Conservation (phyloP, 2,329 filamentous ascomycete genomes). For the Colletotrichum karsti region DNA sequence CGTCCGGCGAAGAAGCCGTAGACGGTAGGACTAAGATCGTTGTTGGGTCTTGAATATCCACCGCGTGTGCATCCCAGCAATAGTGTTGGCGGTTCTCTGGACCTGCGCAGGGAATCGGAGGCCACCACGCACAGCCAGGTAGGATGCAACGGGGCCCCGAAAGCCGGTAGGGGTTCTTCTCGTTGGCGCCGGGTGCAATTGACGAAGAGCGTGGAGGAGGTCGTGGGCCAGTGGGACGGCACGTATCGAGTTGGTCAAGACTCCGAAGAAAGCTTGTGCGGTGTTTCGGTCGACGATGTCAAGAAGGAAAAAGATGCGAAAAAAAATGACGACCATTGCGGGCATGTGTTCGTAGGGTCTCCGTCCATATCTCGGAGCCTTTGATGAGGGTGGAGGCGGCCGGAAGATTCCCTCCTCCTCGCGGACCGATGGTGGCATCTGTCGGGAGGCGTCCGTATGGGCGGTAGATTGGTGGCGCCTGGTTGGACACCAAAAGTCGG, state of each 20-base stretch:
- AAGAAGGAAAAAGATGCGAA: background rate
- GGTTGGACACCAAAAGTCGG: too few species aligned
- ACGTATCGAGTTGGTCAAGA: background rate
- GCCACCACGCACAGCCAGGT: constrained; percentile 1
- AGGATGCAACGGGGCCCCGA: background rate
- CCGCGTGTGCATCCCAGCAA: background rate
- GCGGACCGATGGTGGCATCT: background rate
- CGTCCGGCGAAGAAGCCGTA: too few species aligned
- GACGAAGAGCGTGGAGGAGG: constrained; percentile 3
- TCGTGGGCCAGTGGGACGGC: background rate
- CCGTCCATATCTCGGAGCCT: background rate
- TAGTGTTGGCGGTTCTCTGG: constrained; percentile 12
- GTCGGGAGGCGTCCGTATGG: too few species aligned
- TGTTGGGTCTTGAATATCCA: background rate
- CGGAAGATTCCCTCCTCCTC: background rate
- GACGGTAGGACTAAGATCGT: background rate
- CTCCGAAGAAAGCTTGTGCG: background rate
- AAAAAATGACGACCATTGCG: background rate
- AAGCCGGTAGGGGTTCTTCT: background rate
- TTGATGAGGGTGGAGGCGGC: background rate
- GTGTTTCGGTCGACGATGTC: background rate
- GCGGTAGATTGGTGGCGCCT: too few species aligned
- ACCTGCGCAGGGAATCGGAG: background rate
- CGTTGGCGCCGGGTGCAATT: background rate
- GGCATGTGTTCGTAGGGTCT: too few species aligned